These are phyloP conservation scores for Pseudogymnoascus sp. DNA, from an alignment of 2,329 filamentous ascomycete genomes.

Conservation along the genomic window DNA sequence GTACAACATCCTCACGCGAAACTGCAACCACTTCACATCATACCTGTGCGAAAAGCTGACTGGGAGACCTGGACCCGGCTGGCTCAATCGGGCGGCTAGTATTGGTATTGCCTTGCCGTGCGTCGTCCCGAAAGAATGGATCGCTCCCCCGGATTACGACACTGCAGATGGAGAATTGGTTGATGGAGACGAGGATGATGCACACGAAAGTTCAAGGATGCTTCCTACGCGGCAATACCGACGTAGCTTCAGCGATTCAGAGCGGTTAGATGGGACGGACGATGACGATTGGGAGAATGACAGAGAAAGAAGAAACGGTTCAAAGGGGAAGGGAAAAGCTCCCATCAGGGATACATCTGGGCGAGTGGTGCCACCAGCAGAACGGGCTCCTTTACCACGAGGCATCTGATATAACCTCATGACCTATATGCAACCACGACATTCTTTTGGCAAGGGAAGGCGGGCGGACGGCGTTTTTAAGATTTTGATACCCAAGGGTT, in stretches of 20 bases:
- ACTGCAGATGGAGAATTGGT: slow-evolving; percentile 64
- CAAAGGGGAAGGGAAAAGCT: slow-evolving; percentile 30
- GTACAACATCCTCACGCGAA: slow-evolving; percentile 75
- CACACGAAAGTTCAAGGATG: slow-evolving; percentile 52
- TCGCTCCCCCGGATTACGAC: slow-evolving; percentile 69
- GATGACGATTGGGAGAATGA: slow-evolving; percentile 40
- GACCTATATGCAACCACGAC: not conserved
- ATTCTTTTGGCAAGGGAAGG: not conserved
- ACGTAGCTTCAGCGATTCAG: slow-evolving; percentile 23
- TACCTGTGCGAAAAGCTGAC: slow-evolving; percentile 69
- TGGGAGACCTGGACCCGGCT: slow-evolving; percentile 59
- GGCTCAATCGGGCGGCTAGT: slow-evolving; percentile 77
- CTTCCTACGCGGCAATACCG: slow-evolving; percentile 28
- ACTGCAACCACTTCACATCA: slow-evolving; percentile 85
- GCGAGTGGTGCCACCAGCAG: slow-evolving; percentile 43
- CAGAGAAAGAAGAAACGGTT: slow-evolving; percentile 34
- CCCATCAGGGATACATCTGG: slow-evolving; percentile 43
- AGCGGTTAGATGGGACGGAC: slow-evolving; percentile 14
- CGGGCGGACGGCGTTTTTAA: not conserved
- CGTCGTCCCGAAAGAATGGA: slow-evolving; percentile 75
- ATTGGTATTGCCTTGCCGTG: slow-evolving; percentile 76
- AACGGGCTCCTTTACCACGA: slow-evolving; percentile 39
- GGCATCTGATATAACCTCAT: slow-evolving; percentile 9
- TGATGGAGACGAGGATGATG: slow-evolving; percentile 38
- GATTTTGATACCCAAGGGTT: slow-evolving; percentile 10